Evolutionary conservation across 169 alveolate species (phyloP).

Genomic region (Cryptosporidium baileyi): DNA sequence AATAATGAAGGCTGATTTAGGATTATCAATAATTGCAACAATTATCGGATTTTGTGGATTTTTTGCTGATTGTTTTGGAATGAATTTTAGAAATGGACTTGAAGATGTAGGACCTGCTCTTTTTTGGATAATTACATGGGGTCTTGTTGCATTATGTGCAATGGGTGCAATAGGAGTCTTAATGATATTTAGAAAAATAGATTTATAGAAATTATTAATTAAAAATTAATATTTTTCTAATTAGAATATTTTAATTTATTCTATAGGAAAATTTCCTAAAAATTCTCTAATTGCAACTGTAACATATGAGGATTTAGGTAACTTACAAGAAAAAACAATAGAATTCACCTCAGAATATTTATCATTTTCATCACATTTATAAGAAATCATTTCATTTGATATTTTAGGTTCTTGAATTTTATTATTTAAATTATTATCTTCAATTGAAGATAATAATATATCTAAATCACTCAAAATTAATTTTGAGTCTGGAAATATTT

Average conservation of each 20-base stretch:
- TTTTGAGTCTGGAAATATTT: conserved; percentile 69
- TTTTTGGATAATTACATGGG: conserved; percentile 72
- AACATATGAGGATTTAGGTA: conserved; percentile 78
- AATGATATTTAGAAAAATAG: conserved; percentile 57
- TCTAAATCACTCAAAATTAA: conserved; percentile 54
- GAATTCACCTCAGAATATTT: background rate
- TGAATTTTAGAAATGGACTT: conserved; percentile 72
- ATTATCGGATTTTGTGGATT: conserved; percentile 71
- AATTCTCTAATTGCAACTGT: conserved; percentile 76
- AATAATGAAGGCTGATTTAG: conserved; percentile 72
- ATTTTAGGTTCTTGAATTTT: background rate
- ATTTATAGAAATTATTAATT: background rate
- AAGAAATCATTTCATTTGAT: background rate
- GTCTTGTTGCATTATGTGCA: conserved; percentile 41
- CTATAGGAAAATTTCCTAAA: conserved; percentile 62
- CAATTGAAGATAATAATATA: background rate
- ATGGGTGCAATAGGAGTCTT: conserved; percentile 60
- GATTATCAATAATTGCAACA: conserved; percentile 71
- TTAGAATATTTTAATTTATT: background rate
- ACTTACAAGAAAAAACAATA: conserved; percentile 70
- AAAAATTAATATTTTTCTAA: background rate
- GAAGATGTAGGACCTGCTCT: conserved; percentile 65
- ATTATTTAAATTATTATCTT: background rate
- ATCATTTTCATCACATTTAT: background rate
- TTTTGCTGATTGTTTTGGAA: conserved; percentile 72